Conservation (phyloP, 805 yeast species). For the Ascoidea tarda region DNA sequence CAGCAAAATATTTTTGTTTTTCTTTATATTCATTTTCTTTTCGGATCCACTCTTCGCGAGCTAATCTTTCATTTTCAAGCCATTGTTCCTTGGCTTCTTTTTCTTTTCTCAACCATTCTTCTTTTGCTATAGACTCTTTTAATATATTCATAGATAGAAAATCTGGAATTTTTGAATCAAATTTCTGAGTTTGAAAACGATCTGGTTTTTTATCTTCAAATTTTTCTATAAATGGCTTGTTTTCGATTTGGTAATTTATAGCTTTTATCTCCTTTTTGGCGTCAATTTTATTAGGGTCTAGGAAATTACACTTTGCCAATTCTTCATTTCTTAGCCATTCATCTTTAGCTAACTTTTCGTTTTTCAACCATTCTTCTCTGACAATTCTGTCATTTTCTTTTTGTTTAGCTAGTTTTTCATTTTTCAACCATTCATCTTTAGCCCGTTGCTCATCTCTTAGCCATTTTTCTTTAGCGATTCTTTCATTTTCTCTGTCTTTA, state of each 20-base stretch:
- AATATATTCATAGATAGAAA: background rate
- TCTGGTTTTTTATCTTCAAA: no score
- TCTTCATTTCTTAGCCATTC: background rate
- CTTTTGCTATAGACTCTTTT: background rate
- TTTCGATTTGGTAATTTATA: no score
- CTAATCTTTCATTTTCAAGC: background rate
- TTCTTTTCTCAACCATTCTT: background rate
- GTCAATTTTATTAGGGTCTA: no score
- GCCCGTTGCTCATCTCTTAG: background rate
- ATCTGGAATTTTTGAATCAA: background rate
- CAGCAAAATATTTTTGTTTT: no score
- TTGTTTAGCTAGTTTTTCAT: background rate
- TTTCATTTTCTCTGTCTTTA: background rate
- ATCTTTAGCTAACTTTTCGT: background rate
- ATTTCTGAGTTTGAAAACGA: background rate
- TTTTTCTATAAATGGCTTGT: no score
- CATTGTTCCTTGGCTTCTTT: background rate
- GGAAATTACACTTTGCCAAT: background rate
- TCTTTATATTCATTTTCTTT: no score
- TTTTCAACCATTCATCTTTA: background rate
- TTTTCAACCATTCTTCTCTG: background rate
- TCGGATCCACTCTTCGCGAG: no score
- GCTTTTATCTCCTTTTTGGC: no score
- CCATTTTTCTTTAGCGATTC: background rate
- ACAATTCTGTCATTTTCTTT: background rate